phyloP scores from a whole-genome alignment of 2,329 filamentous ascomycete species.

The Epichloe uncinata region DNA sequence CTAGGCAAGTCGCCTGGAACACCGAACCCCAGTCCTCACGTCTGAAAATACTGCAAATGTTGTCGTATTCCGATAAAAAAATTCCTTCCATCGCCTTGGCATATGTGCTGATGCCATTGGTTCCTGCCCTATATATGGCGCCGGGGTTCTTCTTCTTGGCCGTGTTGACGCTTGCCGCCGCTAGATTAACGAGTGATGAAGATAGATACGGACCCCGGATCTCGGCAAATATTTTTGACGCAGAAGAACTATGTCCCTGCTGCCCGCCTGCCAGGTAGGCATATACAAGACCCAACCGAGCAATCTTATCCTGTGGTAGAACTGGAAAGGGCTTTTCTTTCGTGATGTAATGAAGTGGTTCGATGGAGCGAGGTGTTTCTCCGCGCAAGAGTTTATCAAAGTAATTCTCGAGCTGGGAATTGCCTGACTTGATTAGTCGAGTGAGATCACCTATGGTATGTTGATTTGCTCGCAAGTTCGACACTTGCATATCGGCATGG shows the following conservation, averaged over 20 bases:
- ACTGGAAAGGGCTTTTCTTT: conserved; percentile 78
- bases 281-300: conserved; percentile 67
- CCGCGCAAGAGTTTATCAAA: conserved; percentile 64
- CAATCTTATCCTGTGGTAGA: conserved; percentile 61
- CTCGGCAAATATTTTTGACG: conserved; percentile 74
- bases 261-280: conserved; percentile 55
- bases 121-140: conserved; percentile 74
- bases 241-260: conserved; percentile 49
- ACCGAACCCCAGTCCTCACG: conserved; percentile 73
- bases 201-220: conserved; percentile 79
- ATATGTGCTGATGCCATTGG: conserved; percentile 85
- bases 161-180: conserved; percentile 73
- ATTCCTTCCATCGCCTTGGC: conserved; percentile 77
- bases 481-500: conserved; percentile 69
- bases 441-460: conserved; percentile 72
- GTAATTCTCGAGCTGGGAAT: conserved; percentile 68
- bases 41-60: conserved; percentile 74
- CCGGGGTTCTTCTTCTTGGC: conserved; percentile 70
- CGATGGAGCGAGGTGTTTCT: conserved; percentile 67
- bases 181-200: conserved; percentile 69
- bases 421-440: conserved; percentile 64
- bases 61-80: conserved; percentile 80
- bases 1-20: conserved; percentile 66
- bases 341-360: conserved; percentile 84
- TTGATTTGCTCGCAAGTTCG: conserved; percentile 88